Conservation (phyloP, 2,329 filamentous ascomycete genomes). For the Beauveria bassiana region DNA sequence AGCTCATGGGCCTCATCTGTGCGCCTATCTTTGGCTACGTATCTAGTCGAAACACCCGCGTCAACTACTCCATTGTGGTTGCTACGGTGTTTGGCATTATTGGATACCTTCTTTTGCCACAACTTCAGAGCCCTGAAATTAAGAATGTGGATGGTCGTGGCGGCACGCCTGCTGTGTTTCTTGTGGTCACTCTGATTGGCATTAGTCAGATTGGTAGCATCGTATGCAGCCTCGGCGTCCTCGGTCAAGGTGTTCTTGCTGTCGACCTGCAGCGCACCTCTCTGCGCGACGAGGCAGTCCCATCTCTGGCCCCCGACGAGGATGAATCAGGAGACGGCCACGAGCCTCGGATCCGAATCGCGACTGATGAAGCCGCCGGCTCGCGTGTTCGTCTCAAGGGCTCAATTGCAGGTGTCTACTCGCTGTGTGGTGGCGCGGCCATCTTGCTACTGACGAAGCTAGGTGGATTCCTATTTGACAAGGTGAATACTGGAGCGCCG, state of each 20-base stretch:
- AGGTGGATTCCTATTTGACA: constrained; percentile 81
- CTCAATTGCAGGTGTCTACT: constrained; percentile 91
- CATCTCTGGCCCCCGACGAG: constrained; percentile 27
- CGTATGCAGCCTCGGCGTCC: constrained; percentile 84
- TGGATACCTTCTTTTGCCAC: constrained; percentile 71
- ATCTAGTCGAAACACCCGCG: constrained; percentile 56
- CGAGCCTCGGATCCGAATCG: constrained; percentile 31
- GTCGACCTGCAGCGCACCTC: constrained; percentile 30
- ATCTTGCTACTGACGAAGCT: constrained; percentile 89
- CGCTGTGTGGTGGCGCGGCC: constrained; percentile 78
- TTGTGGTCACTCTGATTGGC: constrained; percentile 73
- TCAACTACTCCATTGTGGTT: constrained; percentile 67
- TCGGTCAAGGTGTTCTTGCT: constrained; percentile 70
- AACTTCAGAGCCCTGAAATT: constrained; percentile 69
- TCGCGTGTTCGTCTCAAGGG: constrained; percentile 67
- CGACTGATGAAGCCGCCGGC: constrained; percentile 24
- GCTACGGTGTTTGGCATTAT: constrained; percentile 66
- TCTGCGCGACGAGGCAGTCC: constrained; percentile 14
- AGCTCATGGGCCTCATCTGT: constrained; percentile 75
- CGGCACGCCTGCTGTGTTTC: constrained; percentile 61
- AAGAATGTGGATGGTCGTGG: constrained; percentile 55
- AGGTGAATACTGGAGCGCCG: constrained; percentile 63
- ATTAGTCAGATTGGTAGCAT: constrained; percentile 95
- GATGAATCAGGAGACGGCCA: constrained; percentile 32
- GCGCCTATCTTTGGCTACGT: constrained; percentile 84